Base-by-base conservation (phyloP, 805 yeast species). In the Ogataea saltuana region DNA sequence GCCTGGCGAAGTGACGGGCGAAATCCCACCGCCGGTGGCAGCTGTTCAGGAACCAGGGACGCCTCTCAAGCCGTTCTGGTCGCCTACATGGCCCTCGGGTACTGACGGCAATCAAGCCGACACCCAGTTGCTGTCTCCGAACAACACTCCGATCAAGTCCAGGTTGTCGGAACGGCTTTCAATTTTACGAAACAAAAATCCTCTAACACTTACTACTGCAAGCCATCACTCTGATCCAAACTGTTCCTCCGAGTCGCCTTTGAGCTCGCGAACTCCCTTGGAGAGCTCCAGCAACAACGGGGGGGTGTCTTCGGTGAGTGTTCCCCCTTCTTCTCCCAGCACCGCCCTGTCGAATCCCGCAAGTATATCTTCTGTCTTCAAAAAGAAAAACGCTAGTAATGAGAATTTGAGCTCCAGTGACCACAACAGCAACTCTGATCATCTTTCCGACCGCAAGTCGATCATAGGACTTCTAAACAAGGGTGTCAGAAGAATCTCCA, bases 401-500 rank as follows among this genome's bases (percentile, higher is more conserved):
- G 54, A 47, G 11, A 36, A 20, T 23, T 36, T 25, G 16, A 39
- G 45, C 4, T 31, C 39, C 13, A 48, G 50, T 25, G 54, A 49
- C 21, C 51, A 46, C 25, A 31, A 15, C 28, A 47, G 44, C 26
- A 32, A 19, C 30, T 30, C 26, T 6, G 39, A 30, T 15, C 39
- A 27, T 25, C n/a, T 34, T 6, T 35, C 38, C 6, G 54, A 47
- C 10, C 50, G 35, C 19, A 31, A 28, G 6, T 30, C 45, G 15
- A 17, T 53, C 16, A 21, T 23, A 18, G 35, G 40, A 11, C 17
- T 53, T 0, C 23, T 53, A 4, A 46, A 35, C 28, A 41, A 40
- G 16, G 48, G 53, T 3, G 54, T 53, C 3, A 39, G 48, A 19
- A 32, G 41, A 16, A 31, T 53, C 3, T 50, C 57, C 2, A 31